Evolutionary conservation across 805 yeast species (phyloP).

Genomic region (Candida sphagnicola): DNA sequence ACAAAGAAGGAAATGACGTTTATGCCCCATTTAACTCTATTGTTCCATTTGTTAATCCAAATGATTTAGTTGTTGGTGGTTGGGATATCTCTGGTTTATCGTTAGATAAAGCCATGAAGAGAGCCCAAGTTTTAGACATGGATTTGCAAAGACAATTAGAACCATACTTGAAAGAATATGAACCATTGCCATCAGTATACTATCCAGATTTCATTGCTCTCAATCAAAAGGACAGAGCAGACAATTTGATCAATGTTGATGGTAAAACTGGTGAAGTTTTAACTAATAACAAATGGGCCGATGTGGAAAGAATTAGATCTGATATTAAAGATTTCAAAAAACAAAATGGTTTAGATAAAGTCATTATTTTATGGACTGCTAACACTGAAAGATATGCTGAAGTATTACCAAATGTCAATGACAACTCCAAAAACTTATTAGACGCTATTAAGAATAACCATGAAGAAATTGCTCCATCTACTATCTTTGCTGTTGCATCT

Average conservation of each 20-base stretch:
- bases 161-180: conserved; percentile 54
- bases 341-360: conserved; percentile 73
- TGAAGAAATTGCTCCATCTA: conserved; percentile 84
- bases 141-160: conserved; percentile 76
- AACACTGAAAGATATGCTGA: conserved; percentile 93
- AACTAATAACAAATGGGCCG: conserved; percentile 75
- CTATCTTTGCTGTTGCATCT: conserved; percentile 90
- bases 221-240: conserved; percentile 88
- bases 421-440: conserved; percentile 77
- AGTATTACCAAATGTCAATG: conserved; percentile 74
- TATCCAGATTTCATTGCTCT: conserved; percentile 97
- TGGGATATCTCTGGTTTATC: conserved; percentile 86
- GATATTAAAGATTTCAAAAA: conserved; percentile 79
- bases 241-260: conserved; percentile 69
- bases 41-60: conserved; percentile 86
- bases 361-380: conserved; percentile 93
- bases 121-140: conserved; percentile 83
- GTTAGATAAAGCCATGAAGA: conserved; percentile 72
- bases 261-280: conserved; percentile 43
- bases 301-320: conserved; percentile 78
- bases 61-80: conserved; percentile 85
- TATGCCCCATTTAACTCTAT: conserved; percentile 89
- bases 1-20: conserved; percentile 73
- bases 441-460: conserved; percentile 73
- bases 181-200: conserved; percentile 81